Conservation (phyloP, 2,329 filamentous ascomycete genomes). For the Macroventuria anomochaeta region DNA sequence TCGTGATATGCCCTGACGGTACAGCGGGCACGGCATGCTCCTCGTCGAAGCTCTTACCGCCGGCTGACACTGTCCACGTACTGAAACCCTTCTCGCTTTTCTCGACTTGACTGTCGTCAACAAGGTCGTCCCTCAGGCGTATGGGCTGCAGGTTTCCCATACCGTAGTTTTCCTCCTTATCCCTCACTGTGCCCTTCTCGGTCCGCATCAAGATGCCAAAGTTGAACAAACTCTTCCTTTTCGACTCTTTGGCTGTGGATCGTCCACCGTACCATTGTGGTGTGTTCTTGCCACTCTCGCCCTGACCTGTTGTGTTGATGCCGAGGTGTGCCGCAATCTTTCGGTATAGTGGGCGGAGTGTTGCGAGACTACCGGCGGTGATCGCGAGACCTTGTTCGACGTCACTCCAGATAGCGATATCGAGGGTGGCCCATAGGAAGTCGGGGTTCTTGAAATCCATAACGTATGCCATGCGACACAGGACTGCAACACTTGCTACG, state of each 20-base stretch:
- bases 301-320: conserved; percentile 22
- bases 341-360: conserved; percentile 47
- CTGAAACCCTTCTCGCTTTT: conserved; percentile 35
- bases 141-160: conserved; percentile 34
- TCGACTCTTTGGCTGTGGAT: conserved; percentile 21
- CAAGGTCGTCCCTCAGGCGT: conserved; percentile 37
- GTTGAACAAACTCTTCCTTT: conserved; percentile 30
- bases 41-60: conserved; percentile 39
- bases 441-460: conserved; percentile 45
- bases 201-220: conserved; percentile 34
- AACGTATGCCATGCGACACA: conserved; percentile 45
- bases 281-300: conserved; percentile 23
- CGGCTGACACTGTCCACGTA: conserved; percentile 39
- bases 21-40: conserved; percentile 8
- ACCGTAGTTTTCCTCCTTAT: conserved; percentile 32
- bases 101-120: conserved; percentile 23
- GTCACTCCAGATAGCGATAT: conserved; percentile 49
- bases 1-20: conserved; percentile 31
- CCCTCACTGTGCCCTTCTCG: conserved; percentile 24
- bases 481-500: conserved; percentile 50
- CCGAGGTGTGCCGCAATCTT: conserved; percentile 30
- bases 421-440: conserved; percentile 46
- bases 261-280: conserved; percentile 27
- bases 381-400: conserved; percentile 49
- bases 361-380: conserved; percentile 46